These are phyloP conservation scores for Suillus lakei DNA, from an alignment of 768 basidiomycete genomes.

Conservation along the genomic window DNA sequence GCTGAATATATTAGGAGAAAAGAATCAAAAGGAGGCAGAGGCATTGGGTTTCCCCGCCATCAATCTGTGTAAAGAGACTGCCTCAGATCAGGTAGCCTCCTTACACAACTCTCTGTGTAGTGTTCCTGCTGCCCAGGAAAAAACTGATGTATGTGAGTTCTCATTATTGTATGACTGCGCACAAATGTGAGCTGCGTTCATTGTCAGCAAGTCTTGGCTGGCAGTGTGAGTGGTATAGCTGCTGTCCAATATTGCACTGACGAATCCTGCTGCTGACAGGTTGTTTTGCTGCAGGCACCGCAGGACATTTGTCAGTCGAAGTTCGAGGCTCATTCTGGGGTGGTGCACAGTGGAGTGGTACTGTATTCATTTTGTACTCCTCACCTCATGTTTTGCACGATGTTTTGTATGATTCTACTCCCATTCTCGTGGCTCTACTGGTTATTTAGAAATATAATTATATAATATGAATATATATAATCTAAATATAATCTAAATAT, in stretches of 20 bases:
- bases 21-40: slow-evolving; percentile 8
- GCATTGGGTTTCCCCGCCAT: slow-evolving; percentile 13
- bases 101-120: not conserved
- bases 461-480: not conserved
- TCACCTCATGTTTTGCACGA: not conserved
- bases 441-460: no score
- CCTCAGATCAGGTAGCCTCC: slow-evolving; percentile 7
- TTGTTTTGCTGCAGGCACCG: not conserved
- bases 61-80: slow-evolving; percentile 11
- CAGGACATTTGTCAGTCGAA: not conserved
- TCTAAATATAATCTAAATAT: not conserved
- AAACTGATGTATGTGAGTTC: not conserved
- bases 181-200: not conserved
- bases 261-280: not conserved
- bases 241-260: not conserved
- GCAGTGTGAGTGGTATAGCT: not conserved
- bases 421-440: not conserved
- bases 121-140: not conserved
- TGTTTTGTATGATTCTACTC: not conserved
- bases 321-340: not conserved
- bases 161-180: not conserved
- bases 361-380: not conserved
- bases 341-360: not conserved
- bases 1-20: slow-evolving; percentile 15
- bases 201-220: not conserved